Base-by-base conservation (phyloP, 768 basidiomycete genomes). In the Amanita molliuscula region DNA sequence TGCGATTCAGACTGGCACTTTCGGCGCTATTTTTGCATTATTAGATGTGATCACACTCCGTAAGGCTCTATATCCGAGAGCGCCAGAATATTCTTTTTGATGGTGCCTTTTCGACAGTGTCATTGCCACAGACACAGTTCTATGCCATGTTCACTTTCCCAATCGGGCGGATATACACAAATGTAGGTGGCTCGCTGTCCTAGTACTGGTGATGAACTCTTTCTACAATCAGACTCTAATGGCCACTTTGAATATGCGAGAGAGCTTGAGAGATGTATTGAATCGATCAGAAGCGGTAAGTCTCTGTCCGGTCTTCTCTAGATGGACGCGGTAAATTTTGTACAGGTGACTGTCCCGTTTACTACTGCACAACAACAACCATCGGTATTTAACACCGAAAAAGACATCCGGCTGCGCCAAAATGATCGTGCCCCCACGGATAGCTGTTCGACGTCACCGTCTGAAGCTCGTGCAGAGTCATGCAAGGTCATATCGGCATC, bases 161-260 rank as follows among this genome's bases (percentile, higher is more conserved):
- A 13, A 42, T 56, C 3, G 53, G 55, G 8, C 49, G 55, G 5
- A 54, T 53, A 11, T 56, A 56, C 21, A 56, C 55, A 9, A 54
- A 31, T 20, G 55, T 54, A 43, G 28, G 55, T 29, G 16, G 11
- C 21, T 33, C 15, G 10, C 16, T 23, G 25, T 16, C 23, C 6
- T 1, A n/a, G 10, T 13, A n/a, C 11, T 31, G 6, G n/a, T 3
- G 29, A 45, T 28, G 16, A 37, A 31, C 31, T 31, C 29, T 10
- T 11, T 31, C 31, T 13, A 13, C 8, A 20, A 37, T 7, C n/a
- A 54, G 55, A 44, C 53, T 8, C 50, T 56, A 3, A 50, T 56
- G 53, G 29, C 47, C 44, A 47, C 29, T 6, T 26, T 56, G 28
- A 56, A 50, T 26, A 47, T 37, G 36, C n/a, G 36, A 6, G 36